A percentile compares a stretch with the other conserved stretches of the same genome.
Evolutionary conservation across 2,329 filamentous ascomycete genomes (phyloP).

Genomic region (Penicillium rolfsii): DNA sequence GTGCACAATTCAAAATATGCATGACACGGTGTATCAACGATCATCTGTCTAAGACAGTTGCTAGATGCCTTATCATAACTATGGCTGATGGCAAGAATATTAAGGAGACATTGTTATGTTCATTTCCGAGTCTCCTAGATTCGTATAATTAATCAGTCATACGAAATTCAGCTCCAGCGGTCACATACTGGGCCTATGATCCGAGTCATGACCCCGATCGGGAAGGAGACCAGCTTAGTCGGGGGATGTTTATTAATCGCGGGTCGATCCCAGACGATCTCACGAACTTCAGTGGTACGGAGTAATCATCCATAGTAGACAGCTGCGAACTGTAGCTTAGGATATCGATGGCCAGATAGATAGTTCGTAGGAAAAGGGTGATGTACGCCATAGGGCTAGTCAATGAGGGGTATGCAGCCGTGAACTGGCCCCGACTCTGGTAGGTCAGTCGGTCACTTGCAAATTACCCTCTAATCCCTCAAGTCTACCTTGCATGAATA

Average conservation of each 20-base stretch:
- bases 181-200: not conserved
- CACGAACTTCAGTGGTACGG: not conserved
- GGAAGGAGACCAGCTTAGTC: slow-evolving; percentile 1
- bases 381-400: not conserved
- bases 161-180: not conserved
- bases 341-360: not conserved
- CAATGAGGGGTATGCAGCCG: not conserved
- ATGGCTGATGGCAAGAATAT: not conserved
- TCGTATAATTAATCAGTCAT: not conserved
- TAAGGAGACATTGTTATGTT: not conserved
- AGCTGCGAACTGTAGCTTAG: not conserved
- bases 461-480: not conserved
- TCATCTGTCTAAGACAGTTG: not conserved
- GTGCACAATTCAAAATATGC: not conserved
- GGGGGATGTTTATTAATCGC: not conserved
- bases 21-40: not conserved
- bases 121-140: not conserved
- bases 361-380: not conserved
- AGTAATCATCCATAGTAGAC: not conserved
- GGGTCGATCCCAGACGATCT: not conserved
- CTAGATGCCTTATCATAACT: not conserved
- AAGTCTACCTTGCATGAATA: slow-evolving; percentile 28
- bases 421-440: not conserved
- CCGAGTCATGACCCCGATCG: not conserved
- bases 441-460: not conserved